These are phyloP conservation scores for Tephrocybe sp. DNA, from an alignment of 768 basidiomycete genomes.

Conservation along the genomic window DNA sequence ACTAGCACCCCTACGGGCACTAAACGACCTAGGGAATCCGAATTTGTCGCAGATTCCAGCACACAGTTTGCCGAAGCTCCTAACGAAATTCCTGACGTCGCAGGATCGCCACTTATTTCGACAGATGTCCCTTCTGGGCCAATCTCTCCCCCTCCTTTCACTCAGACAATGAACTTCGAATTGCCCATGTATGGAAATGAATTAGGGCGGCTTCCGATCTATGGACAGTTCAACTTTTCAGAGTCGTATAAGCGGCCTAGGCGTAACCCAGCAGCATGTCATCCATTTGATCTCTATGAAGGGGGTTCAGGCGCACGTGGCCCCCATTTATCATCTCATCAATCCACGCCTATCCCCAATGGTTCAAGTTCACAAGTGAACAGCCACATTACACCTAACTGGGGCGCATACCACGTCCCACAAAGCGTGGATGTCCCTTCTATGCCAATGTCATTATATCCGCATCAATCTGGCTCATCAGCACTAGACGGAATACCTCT, in stretches of 20 bases:
- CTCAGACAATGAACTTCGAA: slow-evolving; percentile 24
- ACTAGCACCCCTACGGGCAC: background rate
- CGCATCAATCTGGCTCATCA: background rate
- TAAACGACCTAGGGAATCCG: slow-evolving; percentile 20
- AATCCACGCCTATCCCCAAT: background rate
- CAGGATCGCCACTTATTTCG: slow-evolving; percentile 29
- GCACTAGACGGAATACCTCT: slow-evolving; percentile 23
- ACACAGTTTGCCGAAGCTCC: background rate
- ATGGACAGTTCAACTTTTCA: slow-evolving; percentile 39
- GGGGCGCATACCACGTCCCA: slow-evolving; percentile 1
- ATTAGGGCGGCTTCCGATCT: slow-evolving; percentile 53
- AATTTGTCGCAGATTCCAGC: background rate
- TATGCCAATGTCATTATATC: background rate
- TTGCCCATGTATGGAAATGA: slow-evolving; percentile 61
- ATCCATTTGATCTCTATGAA: no score
- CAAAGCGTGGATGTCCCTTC: background rate
- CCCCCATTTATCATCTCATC: background rate
- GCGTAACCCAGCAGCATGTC: slow-evolving; percentile 1
- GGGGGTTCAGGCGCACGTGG: no score
- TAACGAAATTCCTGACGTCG: slow-evolving; percentile 22
- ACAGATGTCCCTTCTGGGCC: slow-evolving; percentile 12
- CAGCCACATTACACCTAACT: background rate
- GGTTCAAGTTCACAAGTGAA: background rate
- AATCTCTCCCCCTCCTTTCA: slow-evolving; percentile 14
- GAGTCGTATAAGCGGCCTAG: slow-evolving; percentile 22